phyloP scores from a whole-genome alignment of 1,139 yeast genomes.

The Taphrina wiesneri region DNA sequence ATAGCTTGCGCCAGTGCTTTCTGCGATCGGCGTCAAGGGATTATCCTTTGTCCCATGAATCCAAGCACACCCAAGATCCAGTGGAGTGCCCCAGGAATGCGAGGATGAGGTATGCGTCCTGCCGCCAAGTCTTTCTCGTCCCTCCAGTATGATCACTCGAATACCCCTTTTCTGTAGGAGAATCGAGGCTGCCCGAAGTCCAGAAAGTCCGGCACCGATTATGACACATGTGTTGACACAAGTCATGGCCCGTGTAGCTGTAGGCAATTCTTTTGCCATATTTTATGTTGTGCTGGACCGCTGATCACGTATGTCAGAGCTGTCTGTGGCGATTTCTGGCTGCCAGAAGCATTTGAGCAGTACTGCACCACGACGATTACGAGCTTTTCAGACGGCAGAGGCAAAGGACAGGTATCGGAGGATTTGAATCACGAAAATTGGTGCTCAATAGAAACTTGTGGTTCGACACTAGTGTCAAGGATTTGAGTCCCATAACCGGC shows the following conservation, averaged over 20 bases:
- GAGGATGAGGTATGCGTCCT: constrained; percentile 49
- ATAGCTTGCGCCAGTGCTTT: neutral
- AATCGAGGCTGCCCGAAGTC: constrained; percentile 49
- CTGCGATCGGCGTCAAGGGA: constrained; percentile 18
- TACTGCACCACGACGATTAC: too few relatives aligned
- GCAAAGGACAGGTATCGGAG: too few relatives aligned
- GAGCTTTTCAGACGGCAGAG: too few relatives aligned
- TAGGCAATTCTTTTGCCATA: too few relatives aligned
- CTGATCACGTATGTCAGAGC: too few relatives aligned
- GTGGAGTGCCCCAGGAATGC: constrained; percentile 21
- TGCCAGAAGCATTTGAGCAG: too few relatives aligned
- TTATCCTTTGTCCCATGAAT: constrained; percentile 10
- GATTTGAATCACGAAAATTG: too few relatives aligned
- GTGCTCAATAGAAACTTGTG: too few relatives aligned
- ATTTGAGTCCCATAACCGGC: too few relatives aligned
- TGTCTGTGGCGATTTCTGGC: too few relatives aligned
- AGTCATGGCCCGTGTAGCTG: neutral
- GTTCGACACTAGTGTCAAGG: too few relatives aligned
- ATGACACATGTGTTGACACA: constrained; percentile 40
- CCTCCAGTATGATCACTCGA: constrained; percentile 48
- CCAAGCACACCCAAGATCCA: constrained; percentile 23
- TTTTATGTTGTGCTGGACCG: too few relatives aligned
- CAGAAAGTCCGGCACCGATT: constrained; percentile 51
- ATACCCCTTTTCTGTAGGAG: constrained; percentile 46
- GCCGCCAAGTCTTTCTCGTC: constrained; percentile 50